phyloP scores from a whole-genome alignment of 352 stramenopile genomes.

The Globisporangium solare region DNA sequence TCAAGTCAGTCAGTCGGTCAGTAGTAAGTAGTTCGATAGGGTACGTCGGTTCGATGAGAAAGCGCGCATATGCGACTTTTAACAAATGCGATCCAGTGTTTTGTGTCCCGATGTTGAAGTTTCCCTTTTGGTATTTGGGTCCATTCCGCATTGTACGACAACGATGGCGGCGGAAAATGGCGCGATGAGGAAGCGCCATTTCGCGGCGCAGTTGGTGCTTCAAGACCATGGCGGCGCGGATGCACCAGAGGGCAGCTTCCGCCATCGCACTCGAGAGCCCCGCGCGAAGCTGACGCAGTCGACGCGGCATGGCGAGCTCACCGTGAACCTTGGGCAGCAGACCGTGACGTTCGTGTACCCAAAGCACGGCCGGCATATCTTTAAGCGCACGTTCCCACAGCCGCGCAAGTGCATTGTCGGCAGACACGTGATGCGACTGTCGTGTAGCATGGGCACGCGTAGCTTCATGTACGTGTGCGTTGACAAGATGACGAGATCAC shows the following conservation, averaged over 20 bases:
- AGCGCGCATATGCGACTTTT: background rate
- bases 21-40: no score
- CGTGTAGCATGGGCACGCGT: slow-evolving; percentile 35
- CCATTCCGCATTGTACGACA: slow-evolving; percentile 1
- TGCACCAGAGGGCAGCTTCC: background rate
- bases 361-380: slow-evolving; percentile 24
- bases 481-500: no score
- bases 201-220: slow-evolving; percentile 12
- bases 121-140: background rate
- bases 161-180: background rate
- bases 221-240: background rate
- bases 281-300: slow-evolving; percentile 23
- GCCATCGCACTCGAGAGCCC: background rate
- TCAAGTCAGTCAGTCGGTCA: no score
- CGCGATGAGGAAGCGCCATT: slow-evolving; percentile 5
- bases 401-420: slow-evolving; percentile 42
- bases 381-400: slow-evolving; percentile 45
- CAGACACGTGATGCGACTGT: slow-evolving; percentile 36
- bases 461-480: slow-evolving; percentile 31
- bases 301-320: slow-evolving; percentile 34
- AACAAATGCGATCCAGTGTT: background rate
- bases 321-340: slow-evolving; percentile 24
- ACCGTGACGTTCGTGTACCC: slow-evolving; percentile 44
- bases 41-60: no score
- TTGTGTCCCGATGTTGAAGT: background rate